Evolutionary conservation across 2,329 filamentous ascomycete genomes (phyloP).

Genomic region (Colletotrichum somersetense): DNA sequence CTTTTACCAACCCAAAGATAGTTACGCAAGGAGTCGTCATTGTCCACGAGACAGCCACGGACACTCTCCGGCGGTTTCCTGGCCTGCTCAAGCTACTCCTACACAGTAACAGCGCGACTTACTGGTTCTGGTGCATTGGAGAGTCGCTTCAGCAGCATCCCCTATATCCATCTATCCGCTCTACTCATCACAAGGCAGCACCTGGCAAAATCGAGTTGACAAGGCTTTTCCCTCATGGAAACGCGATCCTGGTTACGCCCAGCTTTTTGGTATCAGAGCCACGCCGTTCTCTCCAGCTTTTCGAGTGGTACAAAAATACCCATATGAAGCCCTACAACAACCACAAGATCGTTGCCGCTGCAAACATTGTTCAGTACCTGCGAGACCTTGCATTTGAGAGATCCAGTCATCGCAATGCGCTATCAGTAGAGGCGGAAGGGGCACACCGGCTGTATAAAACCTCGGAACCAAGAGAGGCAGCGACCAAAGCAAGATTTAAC

Average conservation of each 20-base stretch:
- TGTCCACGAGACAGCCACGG: conserved; percentile 59
- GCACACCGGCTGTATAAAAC: neutral
- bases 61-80: conserved; percentile 56
- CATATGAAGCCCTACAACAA: conserved; percentile 7
- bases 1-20: conserved; percentile 52
- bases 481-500: conserved; percentile 2
- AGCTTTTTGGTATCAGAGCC: conserved; percentile 58
- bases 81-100: conserved; percentile 51
- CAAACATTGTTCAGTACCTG: conserved; percentile 49
- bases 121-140: conserved; percentile 57
- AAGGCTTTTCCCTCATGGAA: conserved; percentile 50
- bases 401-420: neutral
- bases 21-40: conserved; percentile 53
- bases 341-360: conserved; percentile 49
- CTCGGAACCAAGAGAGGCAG: neutral
- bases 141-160: conserved; percentile 48
- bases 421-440: conserved; percentile 3
- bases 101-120: conserved; percentile 45
- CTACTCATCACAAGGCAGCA: conserved; percentile 12
- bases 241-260: conserved; percentile 55
- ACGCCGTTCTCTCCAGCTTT: conserved; percentile 49
- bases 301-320: conserved; percentile 51
- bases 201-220: conserved; percentile 33
- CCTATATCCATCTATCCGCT: conserved; percentile 39
- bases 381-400: conserved; percentile 44